phyloP scores from a whole-genome alignment of 352 stramenopile genomes.

The Phytopythium boreale region DNA sequence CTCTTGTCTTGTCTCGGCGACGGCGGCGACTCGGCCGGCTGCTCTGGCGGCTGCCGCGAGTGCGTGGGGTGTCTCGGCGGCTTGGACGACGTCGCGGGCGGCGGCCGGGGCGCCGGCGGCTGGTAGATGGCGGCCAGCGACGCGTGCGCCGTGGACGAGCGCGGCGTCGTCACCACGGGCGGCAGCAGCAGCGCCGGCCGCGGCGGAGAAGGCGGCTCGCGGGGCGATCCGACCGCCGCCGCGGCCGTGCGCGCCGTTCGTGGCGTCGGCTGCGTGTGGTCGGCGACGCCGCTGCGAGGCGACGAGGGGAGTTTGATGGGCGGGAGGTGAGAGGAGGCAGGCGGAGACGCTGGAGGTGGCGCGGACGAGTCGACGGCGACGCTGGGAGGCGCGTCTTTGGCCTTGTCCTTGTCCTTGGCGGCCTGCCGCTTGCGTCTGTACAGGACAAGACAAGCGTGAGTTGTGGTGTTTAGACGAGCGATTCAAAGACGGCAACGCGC shows the following conservation, averaged over 20 bases:
- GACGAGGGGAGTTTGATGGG: neutral
- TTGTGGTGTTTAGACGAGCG: neutral
- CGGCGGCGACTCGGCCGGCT: neutral
- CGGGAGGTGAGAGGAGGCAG: neutral
- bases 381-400: neutral
- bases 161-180: neutral
- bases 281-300: neutral
- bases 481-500: neutral
- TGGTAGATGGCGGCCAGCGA: slow-evolving; percentile 3
- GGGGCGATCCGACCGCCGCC: neutral
- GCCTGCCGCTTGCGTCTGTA: neutral
- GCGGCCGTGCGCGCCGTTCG: slow-evolving; percentile 1
- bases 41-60: neutral
- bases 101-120: neutral
- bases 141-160: neutral
- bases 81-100: neutral
- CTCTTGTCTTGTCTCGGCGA: neutral
- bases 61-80: neutral
- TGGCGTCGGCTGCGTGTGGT: neutral
- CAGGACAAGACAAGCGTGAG: neutral
- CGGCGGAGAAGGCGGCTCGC: neutral
- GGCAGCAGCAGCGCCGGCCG: neutral
- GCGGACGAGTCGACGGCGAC: neutral
- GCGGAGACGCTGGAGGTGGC: neutral
- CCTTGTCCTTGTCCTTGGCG: neutral